Conservation (phyloP, 2,329 filamentous ascomycete genomes). For the Chaetomium sp. region DNA sequence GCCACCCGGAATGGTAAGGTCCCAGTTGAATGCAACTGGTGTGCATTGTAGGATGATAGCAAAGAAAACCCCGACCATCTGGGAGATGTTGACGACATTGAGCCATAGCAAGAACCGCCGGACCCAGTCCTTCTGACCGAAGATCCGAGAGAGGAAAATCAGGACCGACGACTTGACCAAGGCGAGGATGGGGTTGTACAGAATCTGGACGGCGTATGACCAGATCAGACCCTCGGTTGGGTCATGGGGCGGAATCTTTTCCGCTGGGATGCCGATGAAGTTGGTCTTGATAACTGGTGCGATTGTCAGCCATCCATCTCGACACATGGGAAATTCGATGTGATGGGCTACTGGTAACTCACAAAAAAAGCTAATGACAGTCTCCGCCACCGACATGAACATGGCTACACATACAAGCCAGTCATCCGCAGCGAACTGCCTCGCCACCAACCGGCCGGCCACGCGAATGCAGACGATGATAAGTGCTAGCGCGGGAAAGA, state of each 20-base stretch:
- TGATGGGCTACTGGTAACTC: conserved; percentile 7
- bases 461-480: conserved; percentile 23
- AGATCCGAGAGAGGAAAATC: conserved; percentile 29
- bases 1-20: conserved; percentile 34
- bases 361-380: conserved; percentile 28
- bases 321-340: not conserved
- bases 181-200: conserved; percentile 32
- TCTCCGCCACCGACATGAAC: conserved; percentile 27
- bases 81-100: conserved; percentile 27
- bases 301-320: conserved; percentile 1
- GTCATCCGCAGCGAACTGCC: conserved; percentile 27
- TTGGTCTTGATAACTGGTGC: conserved; percentile 28
- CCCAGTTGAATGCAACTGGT: conserved; percentile 39
- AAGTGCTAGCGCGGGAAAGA: conserved; percentile 27
- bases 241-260: conserved; percentile 22
- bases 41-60: conserved; percentile 34
- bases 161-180: conserved; percentile 32
- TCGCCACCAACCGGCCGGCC: conserved; percentile 23
- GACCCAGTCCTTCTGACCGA: conserved; percentile 26
- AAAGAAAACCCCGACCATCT: conserved; percentile 29
- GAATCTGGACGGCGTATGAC: conserved; percentile 29
- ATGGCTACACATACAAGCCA: conserved; percentile 29
- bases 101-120: conserved; percentile 26
- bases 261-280: conserved; percentile 24
- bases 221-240: conserved; percentile 25